Percentiles rank a stretch among this genome's conserved stretches.
Evolutionary conservation across 768 basidiomycete species (phyloP).

Genomic region (Psilocybe azurescens): DNA sequence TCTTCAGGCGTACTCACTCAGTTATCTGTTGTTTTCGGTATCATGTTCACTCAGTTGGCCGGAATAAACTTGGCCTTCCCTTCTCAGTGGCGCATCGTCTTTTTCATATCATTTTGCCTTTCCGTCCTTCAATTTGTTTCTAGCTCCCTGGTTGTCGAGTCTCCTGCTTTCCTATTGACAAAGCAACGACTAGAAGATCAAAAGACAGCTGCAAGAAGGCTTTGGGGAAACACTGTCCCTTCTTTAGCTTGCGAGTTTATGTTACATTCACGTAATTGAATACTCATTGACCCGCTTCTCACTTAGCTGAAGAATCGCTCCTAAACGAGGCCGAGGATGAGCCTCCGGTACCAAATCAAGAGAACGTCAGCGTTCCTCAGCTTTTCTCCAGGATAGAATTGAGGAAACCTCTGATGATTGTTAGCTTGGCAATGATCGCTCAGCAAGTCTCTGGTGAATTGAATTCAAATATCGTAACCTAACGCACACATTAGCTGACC

Average conservation of each 20-base stretch:
- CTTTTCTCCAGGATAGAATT: slow-evolving; percentile 58
- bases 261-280: background rate
- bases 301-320: slow-evolving; percentile 45
- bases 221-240: slow-evolving; percentile 55
- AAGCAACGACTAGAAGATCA: slow-evolving; percentile 56
- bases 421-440: slow-evolving; percentile 73
- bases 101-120: slow-evolving; percentile 63
- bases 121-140: slow-evolving; percentile 61
- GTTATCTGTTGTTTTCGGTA: slow-evolving; percentile 82
- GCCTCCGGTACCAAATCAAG: slow-evolving; percentile 29
- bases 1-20: slow-evolving; percentile 78
- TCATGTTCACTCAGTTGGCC: slow-evolving; percentile 84
- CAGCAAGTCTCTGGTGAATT: slow-evolving; percentile 78
- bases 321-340: slow-evolving; percentile 37
- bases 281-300: background rate
- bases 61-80: slow-evolving; percentile 77
- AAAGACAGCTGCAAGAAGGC: slow-evolving; percentile 45
- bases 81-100: slow-evolving; percentile 72
- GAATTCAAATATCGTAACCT: background rate
- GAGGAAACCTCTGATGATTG: slow-evolving; percentile 64
- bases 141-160: slow-evolving; percentile 65
- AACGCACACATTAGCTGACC: slow-evolving; percentile 4
- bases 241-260: slow-evolving; percentile 31
- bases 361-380: slow-evolving; percentile 54
- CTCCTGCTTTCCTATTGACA: slow-evolving; percentile 68